A percentile compares a stretch with the other conserved stretches of the same genome.
Conservation (phyloP, 75 land plant species). For the Larix kaempferi region DNA sequence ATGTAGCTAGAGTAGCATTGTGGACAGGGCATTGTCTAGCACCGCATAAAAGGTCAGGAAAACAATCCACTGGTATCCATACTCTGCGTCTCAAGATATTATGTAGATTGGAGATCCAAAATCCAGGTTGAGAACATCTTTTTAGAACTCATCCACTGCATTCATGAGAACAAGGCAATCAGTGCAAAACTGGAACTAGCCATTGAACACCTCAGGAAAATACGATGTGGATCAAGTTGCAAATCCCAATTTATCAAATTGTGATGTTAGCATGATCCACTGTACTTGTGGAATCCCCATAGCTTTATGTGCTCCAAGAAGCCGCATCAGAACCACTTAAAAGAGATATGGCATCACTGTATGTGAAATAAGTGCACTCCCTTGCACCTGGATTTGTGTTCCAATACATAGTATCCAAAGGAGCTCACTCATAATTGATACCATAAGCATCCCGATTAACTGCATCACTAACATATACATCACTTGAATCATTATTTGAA, state of each 20-base stretch:
- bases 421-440: neutral
- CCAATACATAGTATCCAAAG: neutral
- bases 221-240: neutral
- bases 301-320: slow-evolving; percentile 60
- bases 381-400: slow-evolving; percentile 2
- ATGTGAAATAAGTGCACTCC: slow-evolving; percentile 39
- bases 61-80: too few species aligned
- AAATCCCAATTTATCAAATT: neutral
- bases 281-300: slow-evolving; percentile 48
- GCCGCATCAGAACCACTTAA: slow-evolving; percentile 64
- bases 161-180: neutral
- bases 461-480: neutral
- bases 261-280: slow-evolving; percentile 21
- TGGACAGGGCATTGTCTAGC: too few species aligned
- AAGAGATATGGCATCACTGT: slow-evolving; percentile 50
- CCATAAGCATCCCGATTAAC: neutral
- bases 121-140: neutral
- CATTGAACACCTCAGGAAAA: neutral
- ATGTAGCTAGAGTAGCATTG: too few species aligned
- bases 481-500: neutral
- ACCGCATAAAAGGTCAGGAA: too few species aligned
- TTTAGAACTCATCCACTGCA: neutral
- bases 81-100: too few species aligned
- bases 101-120: too few species aligned
- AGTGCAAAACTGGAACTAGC: neutral